Percentiles rank a stretch among this genome's conserved stretches.
Conservation (phyloP, 2,329 filamentous ascomycete species). For the Ophiobolus disseminans region DNA sequence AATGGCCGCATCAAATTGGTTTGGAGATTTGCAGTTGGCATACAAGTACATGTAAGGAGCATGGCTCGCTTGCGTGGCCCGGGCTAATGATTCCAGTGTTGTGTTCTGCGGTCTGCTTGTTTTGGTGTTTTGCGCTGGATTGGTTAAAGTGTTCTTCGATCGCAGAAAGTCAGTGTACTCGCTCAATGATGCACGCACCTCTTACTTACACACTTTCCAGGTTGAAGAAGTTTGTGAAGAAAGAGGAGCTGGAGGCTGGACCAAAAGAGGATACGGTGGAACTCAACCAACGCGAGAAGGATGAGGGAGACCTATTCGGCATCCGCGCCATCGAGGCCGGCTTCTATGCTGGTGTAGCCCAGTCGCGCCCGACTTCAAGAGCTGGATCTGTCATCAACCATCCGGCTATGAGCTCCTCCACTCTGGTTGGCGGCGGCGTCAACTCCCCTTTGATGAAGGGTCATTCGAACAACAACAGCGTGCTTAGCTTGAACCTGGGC, state of each 20-base stretch:
- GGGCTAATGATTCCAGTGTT: slow-evolving; percentile 33
- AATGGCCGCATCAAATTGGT: slow-evolving; percentile 39
- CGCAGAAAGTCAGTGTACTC: slow-evolving; percentile 42
- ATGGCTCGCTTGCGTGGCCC: neutral
- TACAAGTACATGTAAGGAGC: slow-evolving; percentile 47
- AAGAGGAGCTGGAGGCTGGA: slow-evolving; percentile 33
- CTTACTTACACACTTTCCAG: slow-evolving; percentile 26
- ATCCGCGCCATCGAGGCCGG: slow-evolving; percentile 52
- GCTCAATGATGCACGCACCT: neutral
- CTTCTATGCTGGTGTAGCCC: slow-evolving; percentile 50
- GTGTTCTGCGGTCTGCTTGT: slow-evolving; percentile 43
- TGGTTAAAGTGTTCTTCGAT: slow-evolving; percentile 45
- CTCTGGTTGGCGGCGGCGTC: slow-evolving; percentile 41
- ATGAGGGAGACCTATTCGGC: slow-evolving; percentile 50
- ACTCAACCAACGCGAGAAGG: slow-evolving; percentile 45
- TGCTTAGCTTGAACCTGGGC: slow-evolving; percentile 40
- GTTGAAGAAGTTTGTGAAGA: slow-evolving; percentile 38
- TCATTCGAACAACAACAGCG: slow-evolving; percentile 42
- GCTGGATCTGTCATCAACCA: slow-evolving; percentile 38
- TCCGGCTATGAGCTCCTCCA: slow-evolving; percentile 44
- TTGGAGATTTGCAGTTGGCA: slow-evolving; percentile 43
- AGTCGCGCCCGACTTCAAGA: slow-evolving; percentile 49
- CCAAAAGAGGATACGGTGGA: slow-evolving; percentile 45
- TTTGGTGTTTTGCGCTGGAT: slow-evolving; percentile 41
- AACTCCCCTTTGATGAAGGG: slow-evolving; percentile 41